Evolutionary conservation across 148 eudicot species (phyloP), one percentile per base, ranked within the genome.

Genomic region (Beta vulgaris): DNA sequence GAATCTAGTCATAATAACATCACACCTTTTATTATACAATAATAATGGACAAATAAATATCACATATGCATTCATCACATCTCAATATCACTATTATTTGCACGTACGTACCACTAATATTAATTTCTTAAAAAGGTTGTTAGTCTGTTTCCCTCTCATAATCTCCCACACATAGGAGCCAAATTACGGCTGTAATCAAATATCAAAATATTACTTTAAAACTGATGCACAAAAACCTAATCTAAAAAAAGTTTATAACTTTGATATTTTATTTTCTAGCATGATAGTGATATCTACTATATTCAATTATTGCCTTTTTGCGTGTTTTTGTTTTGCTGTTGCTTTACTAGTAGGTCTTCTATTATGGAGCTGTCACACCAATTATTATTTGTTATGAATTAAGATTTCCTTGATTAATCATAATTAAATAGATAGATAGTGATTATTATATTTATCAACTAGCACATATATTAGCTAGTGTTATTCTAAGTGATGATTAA

Each of bases 161-260:
- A 34, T 39, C 25, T 32, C 16, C 54, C 74, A 1, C 25, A 34
- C 37, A 35, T 9, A n/a, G 16, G 69, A 34, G 70, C 48, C 46
- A 74, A 48, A 63, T 74, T 74, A 74, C 57, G 70, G 70, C 77
- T 74, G 77, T 74, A 63, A 63, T 63, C 77, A 74, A 64, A 49
- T 54, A 64, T 28, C 54, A 60, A 16, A 46, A 48, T 6, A n/a
- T 51, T 29, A 64, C 72, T 75, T 75, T 65, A 75, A 65, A 75
- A 65, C 51, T 51, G 71, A 65, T n/a, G 53, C 78, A 75, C 78
- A 75, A 35, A 75, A 49, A 75, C 78, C 72, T 75, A 66, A 75
- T 75, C 78, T 40, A 65, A 48, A 65, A n/a, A 66, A 65, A 49
- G 54, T 44, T 64, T 23, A 66, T 21, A 66, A 65, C 72, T 65